Evolutionary conservation across 1,284 basidiomycete species (phyloP), one percentile per base, ranked within the genome.

Genomic region (Phylloboletellus chloephorus): DNA sequence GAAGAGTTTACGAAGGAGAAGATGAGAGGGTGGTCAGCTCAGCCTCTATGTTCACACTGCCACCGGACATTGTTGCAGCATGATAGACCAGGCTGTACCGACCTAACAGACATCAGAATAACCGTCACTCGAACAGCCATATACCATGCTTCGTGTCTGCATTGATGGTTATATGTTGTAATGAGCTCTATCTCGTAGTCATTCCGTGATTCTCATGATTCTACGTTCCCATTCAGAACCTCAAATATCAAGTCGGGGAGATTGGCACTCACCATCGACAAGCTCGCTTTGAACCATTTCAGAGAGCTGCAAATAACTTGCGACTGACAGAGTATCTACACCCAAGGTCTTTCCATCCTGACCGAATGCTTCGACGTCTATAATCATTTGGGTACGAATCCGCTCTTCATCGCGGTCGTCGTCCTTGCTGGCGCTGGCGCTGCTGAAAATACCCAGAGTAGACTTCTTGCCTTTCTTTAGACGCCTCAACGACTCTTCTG

Each of bases 381-480:
- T 66, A 37, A 83, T 74, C 82, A 96, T 92, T 66, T 97, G 93
- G 31, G 67, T 66, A 31, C 82, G 76, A 46, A 96, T 90, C 28
- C 83, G 76, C 53, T 82, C 87, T 54, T 90, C 86, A 47, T 89
- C 89, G 28, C 72, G 72, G 2, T 73, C 75, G 40, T 88, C 85
- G 13, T 83, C 80, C 36, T 71, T 70, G 24, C 63, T 62, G 9
- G 65, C 39, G 38, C 56, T 60, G 2, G 67, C 54, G 34, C 67
- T 70, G 25, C 79, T 71, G 55, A 95, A 94, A 19, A 92, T 67
- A 2, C 87, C 86, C 59, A 91, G 88, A 0, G 82, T 72, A 0
- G 78, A 68, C 52, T 85, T 88, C 55, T 88, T 88, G 28, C 84
- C 84, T 61, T 88, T 93, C 56, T 91, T 90, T 51, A 94, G 73